phyloP scores from a whole-genome alignment of 129 eudicot species.

The Heracleum sosnowskyi region DNA sequence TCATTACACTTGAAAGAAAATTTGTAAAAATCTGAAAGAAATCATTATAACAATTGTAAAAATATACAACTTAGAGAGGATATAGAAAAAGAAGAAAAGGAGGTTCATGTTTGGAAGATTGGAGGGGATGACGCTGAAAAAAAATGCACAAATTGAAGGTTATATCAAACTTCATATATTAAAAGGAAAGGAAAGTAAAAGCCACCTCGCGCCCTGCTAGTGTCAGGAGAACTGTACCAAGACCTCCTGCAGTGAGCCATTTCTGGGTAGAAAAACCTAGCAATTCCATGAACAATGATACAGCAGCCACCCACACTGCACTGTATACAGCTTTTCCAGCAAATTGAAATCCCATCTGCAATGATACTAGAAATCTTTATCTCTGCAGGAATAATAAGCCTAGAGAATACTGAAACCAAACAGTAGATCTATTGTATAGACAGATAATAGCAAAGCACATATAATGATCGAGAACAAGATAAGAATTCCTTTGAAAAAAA shows the following conservation, averaged over 20 bases:
- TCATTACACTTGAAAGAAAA: conserved; percentile 90
- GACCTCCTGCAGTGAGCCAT: conserved; percentile 99
- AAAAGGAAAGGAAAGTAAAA: neutral
- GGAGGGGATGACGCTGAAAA: neutral
- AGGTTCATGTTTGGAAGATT: neutral
- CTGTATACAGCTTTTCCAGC: conserved; percentile 83
- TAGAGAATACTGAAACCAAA: neutral
- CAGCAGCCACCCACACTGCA: conserved; percentile 98
- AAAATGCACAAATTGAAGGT: neutral
- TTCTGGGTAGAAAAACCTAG: conserved; percentile 95
- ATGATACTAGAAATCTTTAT: conserved; percentile 12
- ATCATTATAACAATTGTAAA: conserved; percentile 12
- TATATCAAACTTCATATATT: neutral
- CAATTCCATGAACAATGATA: conserved; percentile 89
- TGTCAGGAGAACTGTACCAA: conserved; percentile 92
- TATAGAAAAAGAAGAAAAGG: neutral
- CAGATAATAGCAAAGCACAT: neutral
- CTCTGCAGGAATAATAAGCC: neutral
- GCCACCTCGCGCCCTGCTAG: conserved; percentile 98
- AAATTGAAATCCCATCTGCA: conserved; percentile 93
- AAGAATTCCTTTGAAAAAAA: neutral
- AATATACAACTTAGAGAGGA: neutral
- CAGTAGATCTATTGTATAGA: neutral
- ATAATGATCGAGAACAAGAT: neutral
- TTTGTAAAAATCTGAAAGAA: conserved; percentile 75